Percentiles rank a stretch among this genome's conserved stretches.
These are phyloP conservation scores for Colletotrichum simmondsii DNA, from an alignment of 2,329 filamentous ascomycete species.

Conservation along the genomic window DNA sequence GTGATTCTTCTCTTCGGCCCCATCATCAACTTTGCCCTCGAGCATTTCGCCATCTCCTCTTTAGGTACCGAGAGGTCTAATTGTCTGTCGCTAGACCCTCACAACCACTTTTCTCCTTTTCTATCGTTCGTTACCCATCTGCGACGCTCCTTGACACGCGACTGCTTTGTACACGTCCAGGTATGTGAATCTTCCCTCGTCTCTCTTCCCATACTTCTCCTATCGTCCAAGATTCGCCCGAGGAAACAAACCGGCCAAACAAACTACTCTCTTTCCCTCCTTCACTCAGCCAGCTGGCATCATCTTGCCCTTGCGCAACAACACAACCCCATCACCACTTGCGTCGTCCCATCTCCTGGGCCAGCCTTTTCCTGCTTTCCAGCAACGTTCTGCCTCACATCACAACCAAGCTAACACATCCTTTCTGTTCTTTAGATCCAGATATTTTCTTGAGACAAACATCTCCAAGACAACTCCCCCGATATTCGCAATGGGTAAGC, in stretches of 20 bases:
- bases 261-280: background rate
- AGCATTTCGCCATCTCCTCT: conserved; percentile 30
- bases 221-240: background rate
- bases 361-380: conserved; percentile 1
- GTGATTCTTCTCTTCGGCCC: conserved; percentile 30
- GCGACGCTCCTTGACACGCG: conserved; percentile 50
- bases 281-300: background rate
- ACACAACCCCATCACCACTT: conserved; percentile 13
- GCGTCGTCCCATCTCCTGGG: conserved; percentile 16
- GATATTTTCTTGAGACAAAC: conserved; percentile 35
- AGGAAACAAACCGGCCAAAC: background rate
- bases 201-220: background rate
- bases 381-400: background rate
- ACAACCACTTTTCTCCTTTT: conserved; percentile 34
- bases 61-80: conserved; percentile 14
- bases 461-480: conserved; percentile 41
- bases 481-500: conserved; percentile 60
- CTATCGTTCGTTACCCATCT: conserved; percentile 39
- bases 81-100: conserved; percentile 19
- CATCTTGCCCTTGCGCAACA: conserved; percentile 5
- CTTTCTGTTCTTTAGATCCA: conserved; percentile 36
- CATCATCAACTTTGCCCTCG: conserved; percentile 35
- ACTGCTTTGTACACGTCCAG: conserved; percentile 38
- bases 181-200: conserved; percentile 37
- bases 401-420: conserved; percentile 40